Conservation (phyloP, 441 rosid genomes). For the Populus trichocarpa region DNA sequence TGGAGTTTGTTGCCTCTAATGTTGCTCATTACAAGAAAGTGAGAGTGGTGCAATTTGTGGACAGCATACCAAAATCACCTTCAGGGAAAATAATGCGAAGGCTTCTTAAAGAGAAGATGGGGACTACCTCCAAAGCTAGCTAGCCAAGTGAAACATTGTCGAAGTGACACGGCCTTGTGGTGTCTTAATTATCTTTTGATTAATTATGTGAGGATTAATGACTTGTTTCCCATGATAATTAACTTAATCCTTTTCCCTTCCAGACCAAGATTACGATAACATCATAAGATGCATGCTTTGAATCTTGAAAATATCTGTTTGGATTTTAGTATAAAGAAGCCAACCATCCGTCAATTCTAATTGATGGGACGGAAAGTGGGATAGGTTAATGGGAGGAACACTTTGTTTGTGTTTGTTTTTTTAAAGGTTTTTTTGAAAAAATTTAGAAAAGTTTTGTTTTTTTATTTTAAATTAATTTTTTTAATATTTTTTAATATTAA, state of each 20-base stretch:
- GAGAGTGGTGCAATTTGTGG: conserved; percentile 70
- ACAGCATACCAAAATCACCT: conserved; percentile 80
- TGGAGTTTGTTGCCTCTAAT: conserved; percentile 60
- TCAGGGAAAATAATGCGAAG: conserved; percentile 94
- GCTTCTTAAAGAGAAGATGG: conserved; percentile 56
- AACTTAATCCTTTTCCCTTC: not conserved
- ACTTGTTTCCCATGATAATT: not conserved
- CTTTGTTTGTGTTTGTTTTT: no score
- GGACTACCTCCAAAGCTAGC: conserved; percentile 14
- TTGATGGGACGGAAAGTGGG: not conserved
- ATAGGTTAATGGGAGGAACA: no score
- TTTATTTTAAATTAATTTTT: no score
- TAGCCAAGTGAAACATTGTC: not conserved
- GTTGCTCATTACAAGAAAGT: conserved; percentile 81
- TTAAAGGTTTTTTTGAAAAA: no score
- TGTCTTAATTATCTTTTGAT: not conserved
- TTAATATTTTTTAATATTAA: no score
- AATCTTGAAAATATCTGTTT: not conserved
- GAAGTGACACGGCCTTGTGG: no score
- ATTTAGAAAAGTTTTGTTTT: no score
- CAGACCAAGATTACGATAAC: not conserved
- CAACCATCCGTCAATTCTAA: not conserved
- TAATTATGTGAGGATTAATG: not conserved
- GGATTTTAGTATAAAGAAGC: not conserved
- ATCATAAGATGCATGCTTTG: not conserved